phyloP scores from a whole-genome alignment of 176 grass and related monocot species.

The Ensete ventricosum region DNA sequence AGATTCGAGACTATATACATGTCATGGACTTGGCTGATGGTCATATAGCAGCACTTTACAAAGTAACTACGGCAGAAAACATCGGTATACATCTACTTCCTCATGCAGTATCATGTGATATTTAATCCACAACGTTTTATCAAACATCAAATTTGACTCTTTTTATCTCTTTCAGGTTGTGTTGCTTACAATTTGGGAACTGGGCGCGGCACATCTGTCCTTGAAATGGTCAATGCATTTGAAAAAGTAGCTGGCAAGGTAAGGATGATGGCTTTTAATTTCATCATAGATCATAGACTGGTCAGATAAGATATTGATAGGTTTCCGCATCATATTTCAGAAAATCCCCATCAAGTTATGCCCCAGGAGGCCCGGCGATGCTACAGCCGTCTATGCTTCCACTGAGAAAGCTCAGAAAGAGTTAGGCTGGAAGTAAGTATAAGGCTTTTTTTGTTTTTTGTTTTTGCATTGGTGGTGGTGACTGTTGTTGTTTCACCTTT shows the following conservation, averaged over 20 bases:
- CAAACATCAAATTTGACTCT: too few relatives aligned
- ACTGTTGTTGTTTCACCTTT: too few relatives aligned
- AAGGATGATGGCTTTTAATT: too few relatives aligned
- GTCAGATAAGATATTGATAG: too few relatives aligned
- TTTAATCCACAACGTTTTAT: too few relatives aligned
- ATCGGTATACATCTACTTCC: slow-evolving; percentile 19
- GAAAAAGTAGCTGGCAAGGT: slow-evolving; percentile 80
- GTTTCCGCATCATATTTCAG: slow-evolving; percentile 17
- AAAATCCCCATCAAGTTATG: slow-evolving; percentile 70
- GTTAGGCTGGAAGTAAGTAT: slow-evolving; percentile 79
- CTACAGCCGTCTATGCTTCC: slow-evolving; percentile 70
- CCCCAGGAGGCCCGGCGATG: slow-evolving; percentile 68
- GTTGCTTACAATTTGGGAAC: slow-evolving; percentile 88
- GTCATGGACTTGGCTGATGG: slow-evolving; percentile 91
- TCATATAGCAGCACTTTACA: slow-evolving; percentile 70
- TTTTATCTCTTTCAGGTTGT: slow-evolving; percentile 12
- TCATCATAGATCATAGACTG: too few relatives aligned
- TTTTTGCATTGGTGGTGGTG: too few relatives aligned
- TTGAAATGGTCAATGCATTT: slow-evolving; percentile 82
- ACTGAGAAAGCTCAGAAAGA: slow-evolving; percentile 63
- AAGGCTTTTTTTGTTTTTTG: too few relatives aligned
- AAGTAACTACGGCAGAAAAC: slow-evolving; percentile 49
- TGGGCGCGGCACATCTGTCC: slow-evolving; percentile 68
- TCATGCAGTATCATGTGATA: too few relatives aligned
- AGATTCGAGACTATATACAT: slow-evolving; percentile 93